Base-by-base conservation (phyloP, 305 asterid genomes). In the Fraxinus sp. region DNA sequence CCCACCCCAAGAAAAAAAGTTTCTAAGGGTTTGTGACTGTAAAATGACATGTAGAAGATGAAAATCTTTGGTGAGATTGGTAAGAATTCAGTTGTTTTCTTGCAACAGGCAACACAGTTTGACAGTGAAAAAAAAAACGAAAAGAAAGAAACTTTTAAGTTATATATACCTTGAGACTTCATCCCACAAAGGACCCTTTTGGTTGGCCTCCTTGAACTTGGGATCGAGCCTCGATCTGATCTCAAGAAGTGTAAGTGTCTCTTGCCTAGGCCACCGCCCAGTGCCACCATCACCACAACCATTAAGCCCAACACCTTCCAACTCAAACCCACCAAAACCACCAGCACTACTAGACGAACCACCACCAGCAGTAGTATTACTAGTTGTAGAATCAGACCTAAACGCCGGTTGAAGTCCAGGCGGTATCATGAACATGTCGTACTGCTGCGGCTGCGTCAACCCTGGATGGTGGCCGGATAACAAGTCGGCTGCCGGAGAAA, bases 211-310 rank as follows among this genome's bases (percentile, higher is more conserved):
- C 74, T 90, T 90, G 85, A 91, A 91, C 84, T 88, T 90, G 20
- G 90, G 52, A 88, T 91, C 94, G 84, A 91, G 89, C 59, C 91
- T 89, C 32, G 93, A 91, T 88, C 94, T 86, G 84, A 91, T 85
- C 82, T 86, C 90, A 22, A 91, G 82, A 78, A 91, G 88, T 8
- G 91, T 88, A 85, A 91, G 89, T 5, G 94, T 91, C 79, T 91
- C 94, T 84, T 91, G 94, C 28, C 94, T 85, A 0, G 94, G 94
- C 94, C 94, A 91, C 86, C 93, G 81, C 1, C 82, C 88, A 2
- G 74, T 79, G 8, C 84, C 84, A 3, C 76, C 88, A 33, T 77
- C 86, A 18, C 84, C 85, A 0, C 87, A 75, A 44, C 76, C 22
- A 68, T 83, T 76, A 80, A 62, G 24, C 37, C 83, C 28, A 18